These are phyloP conservation scores for Mycena vitilis DNA, from an alignment of 768 basidiomycete species.

Conservation along the genomic window DNA sequence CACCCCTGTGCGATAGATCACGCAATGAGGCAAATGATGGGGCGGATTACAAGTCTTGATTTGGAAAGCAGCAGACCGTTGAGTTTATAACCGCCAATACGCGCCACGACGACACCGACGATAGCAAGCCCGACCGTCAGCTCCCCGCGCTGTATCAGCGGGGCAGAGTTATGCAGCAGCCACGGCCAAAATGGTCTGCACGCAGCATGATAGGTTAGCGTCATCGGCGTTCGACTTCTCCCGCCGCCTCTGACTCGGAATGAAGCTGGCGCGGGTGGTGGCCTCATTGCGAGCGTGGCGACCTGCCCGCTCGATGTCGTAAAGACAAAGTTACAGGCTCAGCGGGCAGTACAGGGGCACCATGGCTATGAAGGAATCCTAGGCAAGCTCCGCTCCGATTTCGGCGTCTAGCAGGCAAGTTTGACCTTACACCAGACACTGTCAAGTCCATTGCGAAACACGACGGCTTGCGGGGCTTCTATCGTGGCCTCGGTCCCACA, in stretches of 20 bases:
- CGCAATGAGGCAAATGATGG: neutral
- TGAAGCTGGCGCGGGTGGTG: constrained; percentile 93
- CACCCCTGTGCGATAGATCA: neutral
- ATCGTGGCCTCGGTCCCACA: constrained; percentile 97
- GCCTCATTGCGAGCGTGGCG: constrained; percentile 90
- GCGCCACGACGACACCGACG: constrained; percentile 36
- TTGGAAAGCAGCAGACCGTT: neutral
- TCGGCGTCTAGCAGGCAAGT: constrained; percentile 35
- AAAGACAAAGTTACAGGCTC: constrained; percentile 98
- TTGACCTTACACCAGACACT: constrained; percentile 47
- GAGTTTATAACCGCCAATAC: constrained; percentile 11
- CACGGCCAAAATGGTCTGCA: constrained; percentile 72
- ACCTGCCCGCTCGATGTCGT: constrained; percentile 98
- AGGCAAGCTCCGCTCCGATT: constrained; percentile 57
- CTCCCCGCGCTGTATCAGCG: constrained; percentile 65
- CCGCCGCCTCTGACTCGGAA: constrained; percentile 25
- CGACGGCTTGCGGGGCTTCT: constrained; percentile 89
- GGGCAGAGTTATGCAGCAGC: constrained; percentile 76
- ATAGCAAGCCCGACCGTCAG: constrained; percentile 40
- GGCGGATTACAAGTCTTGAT: neutral
- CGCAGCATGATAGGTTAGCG: constrained; percentile 85
- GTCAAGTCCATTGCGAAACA: constrained; percentile 64
- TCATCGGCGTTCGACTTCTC: constrained; percentile 20
- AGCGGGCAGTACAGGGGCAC: constrained; percentile 76
- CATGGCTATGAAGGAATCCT: constrained; percentile 81